Base-by-base conservation (phyloP, 495 filamentous ascomycete genomes). In the Astrothelium subdiscretum region DNA sequence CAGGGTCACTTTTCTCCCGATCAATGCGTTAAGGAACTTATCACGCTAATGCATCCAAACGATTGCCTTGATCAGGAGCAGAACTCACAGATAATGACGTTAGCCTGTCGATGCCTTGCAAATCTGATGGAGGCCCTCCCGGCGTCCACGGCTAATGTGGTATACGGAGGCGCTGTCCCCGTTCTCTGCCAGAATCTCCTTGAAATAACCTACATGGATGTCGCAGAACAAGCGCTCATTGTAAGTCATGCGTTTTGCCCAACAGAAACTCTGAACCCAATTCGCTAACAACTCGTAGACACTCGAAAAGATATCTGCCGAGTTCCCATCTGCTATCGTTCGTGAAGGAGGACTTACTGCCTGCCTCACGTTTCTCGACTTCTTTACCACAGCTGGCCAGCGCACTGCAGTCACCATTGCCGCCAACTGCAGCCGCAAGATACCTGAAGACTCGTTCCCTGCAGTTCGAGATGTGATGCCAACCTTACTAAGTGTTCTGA, bases 71-170 rank as follows among this genome's bases (percentile, higher is more conserved):
- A n/a, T 58, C 91, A 89, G 22, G 89, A 92, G 66, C 91, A 95
- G 71, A 96, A 96, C 69, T 88, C 92, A 3, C 92, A 99, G 73
- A 96, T 97, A 67, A 97, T 97, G 92, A 85, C 97, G 2, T 81
- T 97, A 63, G 95, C 95, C 3, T 97, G 95, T 72, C 88, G 95
- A 57, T 97, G 89, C 73, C 85, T 99, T 57, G 95, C 95, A 57
- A 97, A 99, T 68, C 73, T 99, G 32, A 99, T 99, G 92, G 95
- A 99, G 72, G 95, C 95, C 31, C 77, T 97, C 26, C 91, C 94
- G 26, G 84, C 89, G 20, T 92, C 94, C 59, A 92, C 91, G 27
- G 89, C 91, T 18, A 95, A 92, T 72, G 91, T 99, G 26, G 95
- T 97, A 38, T 97, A 97, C 71, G 91, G 92, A 18, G 90, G 91